These are phyloP conservation scores for Geotrichum aggregatum DNA, from an alignment of 1,139 yeast species.

Conservation along the genomic window DNA sequence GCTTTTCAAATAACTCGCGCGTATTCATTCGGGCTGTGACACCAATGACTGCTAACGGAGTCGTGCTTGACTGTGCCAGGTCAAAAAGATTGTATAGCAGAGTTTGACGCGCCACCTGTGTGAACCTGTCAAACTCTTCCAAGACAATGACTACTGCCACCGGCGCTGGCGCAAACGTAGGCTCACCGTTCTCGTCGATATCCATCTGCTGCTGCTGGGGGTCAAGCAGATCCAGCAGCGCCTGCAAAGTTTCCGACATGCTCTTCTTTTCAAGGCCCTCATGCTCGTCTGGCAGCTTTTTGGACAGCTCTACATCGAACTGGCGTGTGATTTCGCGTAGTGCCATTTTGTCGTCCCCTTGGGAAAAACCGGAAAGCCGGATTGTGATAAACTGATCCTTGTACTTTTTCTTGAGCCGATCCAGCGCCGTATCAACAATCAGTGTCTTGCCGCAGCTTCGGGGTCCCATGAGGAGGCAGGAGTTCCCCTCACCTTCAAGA, in stretches of 20 bases:
- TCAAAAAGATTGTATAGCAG: constrained; percentile 83
- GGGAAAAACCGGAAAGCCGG: constrained; percentile 64
- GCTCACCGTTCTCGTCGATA: constrained; percentile 32
- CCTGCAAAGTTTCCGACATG: constrained; percentile 51
- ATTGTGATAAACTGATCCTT: constrained; percentile 54
- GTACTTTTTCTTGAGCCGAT: constrained; percentile 43
- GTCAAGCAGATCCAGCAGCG: constrained; percentile 45
- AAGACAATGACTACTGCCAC: constrained; percentile 70
- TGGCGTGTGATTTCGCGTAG: constrained; percentile 83
- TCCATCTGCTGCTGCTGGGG: constrained; percentile 23
- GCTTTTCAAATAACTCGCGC: constrained; percentile 77
- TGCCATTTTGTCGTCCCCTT: constrained; percentile 72
- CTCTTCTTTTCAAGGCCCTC: constrained; percentile 45
- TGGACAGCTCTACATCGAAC: constrained; percentile 50
- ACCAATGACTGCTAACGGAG: constrained; percentile 82
- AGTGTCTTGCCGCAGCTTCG: constrained; percentile 72
- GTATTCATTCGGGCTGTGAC: constrained; percentile 70
- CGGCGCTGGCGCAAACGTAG: constrained; percentile 21
- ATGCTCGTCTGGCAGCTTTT: constrained; percentile 13
- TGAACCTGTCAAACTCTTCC: constrained; percentile 79
- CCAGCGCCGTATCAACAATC: constrained; percentile 56
- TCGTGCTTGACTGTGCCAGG: constrained; percentile 61
- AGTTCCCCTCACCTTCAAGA: constrained; percentile 69
- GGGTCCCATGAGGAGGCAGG: constrained; percentile 77
- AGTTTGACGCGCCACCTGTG: constrained; percentile 64